These are phyloP conservation scores for Lolium multiflorum DNA, from an alignment of 176 grass and related monocot genomes.

Conservation along the genomic window DNA sequence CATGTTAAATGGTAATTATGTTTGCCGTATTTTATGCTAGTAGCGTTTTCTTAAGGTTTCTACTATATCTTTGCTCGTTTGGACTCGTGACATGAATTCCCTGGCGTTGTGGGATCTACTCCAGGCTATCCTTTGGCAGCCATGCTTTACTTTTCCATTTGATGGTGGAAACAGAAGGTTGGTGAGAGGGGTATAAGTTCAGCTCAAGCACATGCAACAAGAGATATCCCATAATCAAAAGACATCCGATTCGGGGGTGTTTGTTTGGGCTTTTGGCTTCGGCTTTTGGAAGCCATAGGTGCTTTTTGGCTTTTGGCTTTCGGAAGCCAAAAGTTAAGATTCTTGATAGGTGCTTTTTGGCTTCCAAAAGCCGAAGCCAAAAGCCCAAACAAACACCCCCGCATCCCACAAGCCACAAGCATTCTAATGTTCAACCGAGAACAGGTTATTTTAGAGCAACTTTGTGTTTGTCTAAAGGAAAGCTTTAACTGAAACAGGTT, in stretches of 20 bases:
- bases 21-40: not conserved
- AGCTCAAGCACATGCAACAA: not conserved
- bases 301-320: no score
- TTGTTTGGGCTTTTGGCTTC: no score
- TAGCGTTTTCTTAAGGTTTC: not conserved
- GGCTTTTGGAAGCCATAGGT: no score
- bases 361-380: no score
- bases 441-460: not conserved
- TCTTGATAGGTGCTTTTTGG: no score
- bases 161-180: not conserved
- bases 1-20: conserved; percentile 39
- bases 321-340: no score
- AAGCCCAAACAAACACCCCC: no score
- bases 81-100: not conserved
- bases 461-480: not conserved
- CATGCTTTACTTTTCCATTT: not conserved
- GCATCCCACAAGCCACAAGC: not conserved
- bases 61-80: not conserved
- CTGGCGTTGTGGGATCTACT: not conserved
- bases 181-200: not conserved
- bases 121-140: not conserved
- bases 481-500: not conserved
- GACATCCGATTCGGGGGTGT: not conserved
- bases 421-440: not conserved
- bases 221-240: not conserved